Base-by-base conservation (phyloP, 352 stramenopile species). In the Nothophytophthora sp. region DNA sequence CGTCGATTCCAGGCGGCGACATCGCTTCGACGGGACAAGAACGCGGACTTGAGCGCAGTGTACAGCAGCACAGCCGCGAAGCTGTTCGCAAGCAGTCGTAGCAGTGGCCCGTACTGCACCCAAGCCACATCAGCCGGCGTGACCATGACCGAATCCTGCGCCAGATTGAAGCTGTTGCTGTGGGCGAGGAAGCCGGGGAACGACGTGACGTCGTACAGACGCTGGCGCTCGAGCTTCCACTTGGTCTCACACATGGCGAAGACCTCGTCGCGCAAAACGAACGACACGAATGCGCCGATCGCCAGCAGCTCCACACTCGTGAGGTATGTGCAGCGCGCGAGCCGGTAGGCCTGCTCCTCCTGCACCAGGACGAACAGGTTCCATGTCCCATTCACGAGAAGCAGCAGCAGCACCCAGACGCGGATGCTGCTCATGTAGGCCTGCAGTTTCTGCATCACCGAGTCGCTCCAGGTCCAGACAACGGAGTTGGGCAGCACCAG, bases 401-500 rank as follows among this genome's bases (percentile, higher is more conserved):
- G n/a, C 11, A 63, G 49, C 7, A 67, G 40, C 36, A 70, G 44
- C 12, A 54, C 48, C 44, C 60, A 70, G n/a, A 62, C n/a, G 16
- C 49, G 49, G 7, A 63, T 18, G 34, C 36, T 63, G 15, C 51
- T 71, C 3, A 81, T 24, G 12, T 63, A 70, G 7, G 58, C 60
- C 33, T 77, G 63, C 11, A 71, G n/a, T 33, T 73, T 65, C 29
- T 35, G 46, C 15, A 28, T 46, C 5, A 34, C 15, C 10, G 63
- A 74, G 51, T 27, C 24, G 22, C 32, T 35, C 32, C 40, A 36
- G 16, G 40, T 25, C 22, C 40, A 36, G 33, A 76, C 60, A 39
- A 73, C 51, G 11, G 67, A 56, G 44, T 65, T 79, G n/a, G 65
- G 68, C 18, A 82, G 45, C 23, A 79, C 55, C 37, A 82, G 60